phyloP scores from a whole-genome alignment of 441 rosid species.

The Populus trichocarpa region DNA sequence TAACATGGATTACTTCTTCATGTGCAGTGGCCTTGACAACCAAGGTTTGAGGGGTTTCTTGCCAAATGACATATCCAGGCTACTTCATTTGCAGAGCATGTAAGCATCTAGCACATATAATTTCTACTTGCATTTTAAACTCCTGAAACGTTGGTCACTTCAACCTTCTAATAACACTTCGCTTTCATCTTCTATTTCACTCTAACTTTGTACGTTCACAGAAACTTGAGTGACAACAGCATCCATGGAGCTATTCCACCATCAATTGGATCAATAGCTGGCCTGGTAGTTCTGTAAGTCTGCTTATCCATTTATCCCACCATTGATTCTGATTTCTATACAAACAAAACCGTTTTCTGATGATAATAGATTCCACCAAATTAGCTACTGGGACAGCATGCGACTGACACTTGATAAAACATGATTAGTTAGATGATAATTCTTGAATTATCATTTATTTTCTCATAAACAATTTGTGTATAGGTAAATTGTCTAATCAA shows the following conservation, averaged over 20 bases:
- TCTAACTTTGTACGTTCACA: conserved; percentile 28
- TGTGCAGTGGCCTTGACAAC: conserved; percentile 75
- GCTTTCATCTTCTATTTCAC: conserved; percentile 2
- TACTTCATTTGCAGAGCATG: conserved; percentile 84
- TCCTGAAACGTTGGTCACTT: neutral
- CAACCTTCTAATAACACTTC: neutral
- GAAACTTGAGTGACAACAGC: conserved; percentile 88
- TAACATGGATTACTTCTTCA: conserved; percentile 10
- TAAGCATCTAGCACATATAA: conserved; percentile 31
- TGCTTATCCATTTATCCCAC: conserved; percentile 11
- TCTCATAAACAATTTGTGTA: neutral
- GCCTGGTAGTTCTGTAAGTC: conserved; percentile 75
- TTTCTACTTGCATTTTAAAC: conserved; percentile 2
- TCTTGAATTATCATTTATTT: neutral
- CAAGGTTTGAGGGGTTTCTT: conserved; percentile 87
- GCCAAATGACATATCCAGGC: conserved; percentile 66
- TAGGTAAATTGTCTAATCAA: neutral
- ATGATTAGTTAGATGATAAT: neutral
- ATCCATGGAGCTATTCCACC: conserved; percentile 79
- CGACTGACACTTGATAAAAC: neutral
- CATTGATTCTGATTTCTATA: conserved; percentile 3
- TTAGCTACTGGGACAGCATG: neutral
- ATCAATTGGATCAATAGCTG: conserved; percentile 60
- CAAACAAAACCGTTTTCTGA: neutral
- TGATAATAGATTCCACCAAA: neutral